Evolutionary conservation across 495 filamentous ascomycete genomes (phyloP), one percentile per base, ranked within the genome.

Genomic region (Staphylotrichum longicolle): DNA sequence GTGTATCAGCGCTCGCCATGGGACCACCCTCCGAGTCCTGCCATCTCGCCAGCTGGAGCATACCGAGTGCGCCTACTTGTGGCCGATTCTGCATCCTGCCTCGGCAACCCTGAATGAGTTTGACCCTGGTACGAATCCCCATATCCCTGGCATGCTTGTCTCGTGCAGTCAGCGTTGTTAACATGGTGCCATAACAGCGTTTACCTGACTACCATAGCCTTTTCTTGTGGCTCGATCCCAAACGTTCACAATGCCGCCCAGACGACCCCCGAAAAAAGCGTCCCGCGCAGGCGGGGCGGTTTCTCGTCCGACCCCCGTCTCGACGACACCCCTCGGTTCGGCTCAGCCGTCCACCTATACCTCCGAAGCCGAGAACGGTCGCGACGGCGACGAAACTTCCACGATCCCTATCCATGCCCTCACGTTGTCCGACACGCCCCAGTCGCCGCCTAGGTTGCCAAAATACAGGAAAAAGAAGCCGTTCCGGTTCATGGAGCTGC

Each of bases 401-500:
- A 69, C 69, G 7, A 39, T 76, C 15, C 57, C 68, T 14, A 70
- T 80, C 27, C 63, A 67, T 39, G 68, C 66, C 0, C 56, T 79
- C 34, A 67, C 73, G 9, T 62, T 79, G 9, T 60, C 69, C 48
- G 62, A 63, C 15, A 27, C 59, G 45, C 48, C 57, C 49, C 52
- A 58, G 8, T 15, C 15, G 2, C 2, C 63, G 14, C n/a, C 48
- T 1, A 34, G 57, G 14, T 12, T 41, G 11, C 41, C 60, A 15
- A 62, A 58, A 2, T 71, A 66, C 33, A 68, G 72, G 63, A 52
- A 63, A 11, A 45, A 20, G 61, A 64, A 74, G 46, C 79, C 83
- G 0, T 95, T 95, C 67, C 84, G 78, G 34, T 91, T 95, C 73
- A 83, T 95, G 68, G 82, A 86, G 52, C 78, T 96, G 0, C 91